phyloP scores from a whole-genome alignment of 2,329 filamentous ascomycete species.

The Colletotrichum abscissum region DNA sequence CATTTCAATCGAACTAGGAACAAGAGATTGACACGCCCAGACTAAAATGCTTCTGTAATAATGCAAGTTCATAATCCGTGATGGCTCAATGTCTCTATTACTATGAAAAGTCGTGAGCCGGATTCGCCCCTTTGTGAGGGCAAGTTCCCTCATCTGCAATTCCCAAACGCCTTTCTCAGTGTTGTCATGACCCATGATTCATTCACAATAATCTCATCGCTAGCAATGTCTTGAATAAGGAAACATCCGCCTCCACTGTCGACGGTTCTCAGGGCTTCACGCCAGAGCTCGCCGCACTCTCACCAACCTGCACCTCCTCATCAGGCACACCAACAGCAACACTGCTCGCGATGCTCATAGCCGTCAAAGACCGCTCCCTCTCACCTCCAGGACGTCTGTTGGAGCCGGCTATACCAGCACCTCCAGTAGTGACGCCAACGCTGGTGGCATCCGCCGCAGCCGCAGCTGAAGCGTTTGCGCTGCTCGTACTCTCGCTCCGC shows the following conservation, averaged over 20 bases:
- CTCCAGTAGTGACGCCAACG: slow-evolving; percentile 37
- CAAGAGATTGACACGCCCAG: too few species aligned
- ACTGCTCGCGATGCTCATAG: slow-evolving; percentile 56
- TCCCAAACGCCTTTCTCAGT: slow-evolving; percentile 17
- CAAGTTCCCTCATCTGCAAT: not conserved
- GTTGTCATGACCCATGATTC: slow-evolving; percentile 22
- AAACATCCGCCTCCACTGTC: not conserved
- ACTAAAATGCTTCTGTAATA: not conserved
- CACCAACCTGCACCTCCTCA: slow-evolving; percentile 69
- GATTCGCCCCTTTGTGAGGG: not conserved
- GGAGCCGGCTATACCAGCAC: slow-evolving; percentile 59
- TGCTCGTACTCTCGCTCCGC: slow-evolving; percentile 65
- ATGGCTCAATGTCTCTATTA: slow-evolving; percentile 5
- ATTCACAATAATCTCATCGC: not conserved
- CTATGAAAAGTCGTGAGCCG: not conserved
- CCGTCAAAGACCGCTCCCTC: slow-evolving; percentile 54
- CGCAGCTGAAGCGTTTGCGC: slow-evolving; percentile 47
- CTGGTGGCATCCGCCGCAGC: slow-evolving; percentile 41
- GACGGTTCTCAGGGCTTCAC: slow-evolving; percentile 33
- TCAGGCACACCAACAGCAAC: slow-evolving; percentile 67
- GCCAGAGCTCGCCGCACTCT: slow-evolving; percentile 67
- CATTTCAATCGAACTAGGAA: too few species aligned
- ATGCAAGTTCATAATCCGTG: not conserved
- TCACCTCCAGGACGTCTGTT: slow-evolving; percentile 52
- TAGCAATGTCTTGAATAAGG: slow-evolving; percentile 3